Base-by-base conservation (phyloP, 2,329 filamentous ascomycete species). In the Neurospora sp. region DNA sequence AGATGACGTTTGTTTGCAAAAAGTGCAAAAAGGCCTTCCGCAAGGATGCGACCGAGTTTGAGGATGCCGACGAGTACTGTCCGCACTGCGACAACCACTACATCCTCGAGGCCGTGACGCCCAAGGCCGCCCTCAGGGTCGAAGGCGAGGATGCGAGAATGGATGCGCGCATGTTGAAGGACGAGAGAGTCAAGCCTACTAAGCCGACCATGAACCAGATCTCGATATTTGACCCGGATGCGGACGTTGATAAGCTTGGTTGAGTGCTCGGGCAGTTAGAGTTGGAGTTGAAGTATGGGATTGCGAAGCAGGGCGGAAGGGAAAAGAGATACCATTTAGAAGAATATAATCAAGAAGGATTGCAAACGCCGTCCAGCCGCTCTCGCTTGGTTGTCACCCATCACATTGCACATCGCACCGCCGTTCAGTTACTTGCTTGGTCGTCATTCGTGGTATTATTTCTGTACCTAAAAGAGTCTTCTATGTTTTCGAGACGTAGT, bases 11-110 rank as follows among this genome's bases (percentile, higher is more conserved):
- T 78, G 93, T 92, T 68, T 99, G 96, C 87, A 99, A 99, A 77
- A 99, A 99, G 84, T 99, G 96, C 89, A 94, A 91, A 76, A 99
- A 99, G 82, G 94, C 91, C 81, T 99, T 99, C 85, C 91, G 96
- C 75, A 99, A 98, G 80, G 92, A 99, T 77, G 91, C 91, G 66
- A 83, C 88, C 74, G 92, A 97, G 79, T 97, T 97, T 76, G 96
- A 99, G 75, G 96, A 99, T 76, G 91, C 92, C 79, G 96, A 99
- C 83, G 96, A 99, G 80, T 99, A 97, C 85, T 99, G 96, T 84
- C 96, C 96, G 28, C 92, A 97, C 83, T 99, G 96, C 84, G 96
- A 99, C 79, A 99, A 99, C 83, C 96, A 99, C 82, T 99, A 94
- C 78, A 91, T 99, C 46, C 85, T 99, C 73, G 94, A 98, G 4